Percentiles rank a stretch among this genome's conserved stretches.
phyloP scores from a whole-genome alignment of 257 asterid genomes.

The Euphrasia confusa region DNA sequence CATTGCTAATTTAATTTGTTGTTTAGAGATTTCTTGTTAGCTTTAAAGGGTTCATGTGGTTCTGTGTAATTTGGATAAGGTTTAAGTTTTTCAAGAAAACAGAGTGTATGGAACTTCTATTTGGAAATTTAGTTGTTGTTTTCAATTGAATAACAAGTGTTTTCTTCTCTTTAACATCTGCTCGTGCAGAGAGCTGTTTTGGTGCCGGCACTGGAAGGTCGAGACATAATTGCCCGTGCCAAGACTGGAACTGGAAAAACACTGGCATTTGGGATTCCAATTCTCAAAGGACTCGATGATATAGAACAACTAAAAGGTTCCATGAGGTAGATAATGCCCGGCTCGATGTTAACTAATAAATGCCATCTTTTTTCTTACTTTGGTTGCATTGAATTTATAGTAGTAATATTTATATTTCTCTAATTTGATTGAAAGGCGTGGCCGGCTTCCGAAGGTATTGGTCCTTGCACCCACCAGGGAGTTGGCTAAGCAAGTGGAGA shows the following conservation, averaged over 20 bases:
- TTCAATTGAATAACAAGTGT: not conserved
- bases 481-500: constrained; percentile 95
- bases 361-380: not conserved
- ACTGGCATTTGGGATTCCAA: constrained; percentile 97
- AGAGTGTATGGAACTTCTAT: not conserved
- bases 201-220: constrained; percentile 83
- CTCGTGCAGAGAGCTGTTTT: constrained; percentile 74
- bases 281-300: constrained; percentile 61
- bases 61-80: not conserved
- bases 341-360: not conserved
- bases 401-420: constrained; percentile 13
- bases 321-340: constrained; percentile 42
- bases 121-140: no score
- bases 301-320: constrained; percentile 49
- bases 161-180: no score
- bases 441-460: constrained; percentile 72
- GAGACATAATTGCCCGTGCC: constrained; percentile 94
- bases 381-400: constrained; percentile 6
- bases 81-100: not conserved
- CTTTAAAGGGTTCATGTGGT: not conserved
- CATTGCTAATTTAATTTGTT: not conserved
- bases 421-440: constrained; percentile 45
- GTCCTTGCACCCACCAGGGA: constrained; percentile 99
- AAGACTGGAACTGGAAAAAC: constrained; percentile 99
- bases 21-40: not conserved